Evolutionary conservation across 2,329 filamentous ascomycete species (phyloP), one percentile per base, ranked within the genome.

Genomic region (Karstenula rhodostoma): DNA sequence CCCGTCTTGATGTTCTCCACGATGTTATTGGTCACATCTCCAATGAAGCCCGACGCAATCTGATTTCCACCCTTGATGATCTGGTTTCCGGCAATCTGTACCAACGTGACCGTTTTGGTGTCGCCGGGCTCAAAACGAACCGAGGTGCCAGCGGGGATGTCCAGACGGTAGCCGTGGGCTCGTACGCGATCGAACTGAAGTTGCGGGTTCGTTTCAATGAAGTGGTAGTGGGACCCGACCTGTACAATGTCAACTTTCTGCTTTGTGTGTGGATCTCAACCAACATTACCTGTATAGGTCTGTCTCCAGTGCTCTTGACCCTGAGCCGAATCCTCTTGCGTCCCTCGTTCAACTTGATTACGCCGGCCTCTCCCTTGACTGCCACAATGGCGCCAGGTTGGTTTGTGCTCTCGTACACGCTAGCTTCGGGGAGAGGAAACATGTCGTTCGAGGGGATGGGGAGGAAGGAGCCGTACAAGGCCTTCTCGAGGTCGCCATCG

Each of bases 101-200:
- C 94, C 7, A 97, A 83, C 0, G 88, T 92, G 17, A 97, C 93
- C 0, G 93, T 96, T 83, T 93, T 96, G 53, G 88, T 89, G 77
- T 97, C 94, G 54, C 94, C 94, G 0, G 94, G 94, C 81, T 98
- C 94, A 73, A 98, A 98, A 46, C 94, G 89, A 33, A 97, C 89
- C 8, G 93, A 96, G 0, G 94, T 97, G 37, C 94, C 94, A 0
- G 94, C 93, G 1, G 94, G 84, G 59, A 98, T 95, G 73, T 98
- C 94, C 15, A 98, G 85, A 12, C 93, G 87, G 79, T 87, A 96
- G 6, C 94, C 94, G 72, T 95, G 95, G 0, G 93, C 87, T 67
- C 87, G 87, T 52, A 87, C 81, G 27, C 94, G 91, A 79, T 98
- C 94, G 76, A 98, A 98, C 63, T 91, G 87, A 53, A 98, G 85